A percentile compares a stretch with the other conserved stretches of the same genome.
These are phyloP conservation scores for Hypoxylon sp. DNA, from an alignment of 2,329 filamentous ascomycete genomes.

Conservation along the genomic window DNA sequence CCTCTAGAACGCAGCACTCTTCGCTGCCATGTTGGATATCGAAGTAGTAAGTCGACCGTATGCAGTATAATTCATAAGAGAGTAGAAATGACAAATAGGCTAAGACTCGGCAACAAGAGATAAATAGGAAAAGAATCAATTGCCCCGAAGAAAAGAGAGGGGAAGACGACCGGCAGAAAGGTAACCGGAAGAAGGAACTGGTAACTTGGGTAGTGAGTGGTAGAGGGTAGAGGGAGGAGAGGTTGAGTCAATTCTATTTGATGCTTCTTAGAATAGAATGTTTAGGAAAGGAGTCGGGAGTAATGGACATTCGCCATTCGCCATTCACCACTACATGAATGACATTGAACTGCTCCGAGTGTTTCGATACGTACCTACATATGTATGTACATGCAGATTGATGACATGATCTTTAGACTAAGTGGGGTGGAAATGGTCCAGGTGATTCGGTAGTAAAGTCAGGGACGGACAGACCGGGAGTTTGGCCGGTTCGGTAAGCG, in stretches of 20 bases:
- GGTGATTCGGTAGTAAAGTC: not conserved
- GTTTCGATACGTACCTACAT: not conserved
- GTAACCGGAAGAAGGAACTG: slow-evolving; percentile 15
- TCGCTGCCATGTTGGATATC: slow-evolving; percentile 60
- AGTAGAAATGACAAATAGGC: slow-evolving; percentile 39
- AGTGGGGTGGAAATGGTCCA: not conserved
- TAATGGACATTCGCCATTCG: slow-evolving; percentile 1
- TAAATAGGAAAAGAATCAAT: slow-evolving; percentile 30
- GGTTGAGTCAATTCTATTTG: slow-evolving; percentile 16
- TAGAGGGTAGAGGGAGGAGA: not conserved
- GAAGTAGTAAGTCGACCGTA: slow-evolving; percentile 48
- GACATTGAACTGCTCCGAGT: slow-evolving; percentile 6
- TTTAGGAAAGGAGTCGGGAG: slow-evolving; percentile 4
- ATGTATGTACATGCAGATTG: not conserved
- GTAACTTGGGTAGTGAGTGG: slow-evolving; percentile 10
- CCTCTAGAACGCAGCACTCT: slow-evolving; percentile 68
- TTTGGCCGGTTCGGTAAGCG: slow-evolving; percentile 2
- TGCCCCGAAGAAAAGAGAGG: slow-evolving; percentile 27
- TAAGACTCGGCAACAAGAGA: slow-evolving; percentile 38
- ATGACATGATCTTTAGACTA: slow-evolving; percentile 8
- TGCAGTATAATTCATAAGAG: slow-evolving; percentile 34
- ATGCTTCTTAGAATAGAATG: slow-evolving; percentile 20
- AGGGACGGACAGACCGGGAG: not conserved
- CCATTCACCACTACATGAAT: slow-evolving; percentile 1
- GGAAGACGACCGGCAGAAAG: slow-evolving; percentile 32